Conservation (phyloP, 108 stramenopile species). For the Cyclotella baltica region DNA sequence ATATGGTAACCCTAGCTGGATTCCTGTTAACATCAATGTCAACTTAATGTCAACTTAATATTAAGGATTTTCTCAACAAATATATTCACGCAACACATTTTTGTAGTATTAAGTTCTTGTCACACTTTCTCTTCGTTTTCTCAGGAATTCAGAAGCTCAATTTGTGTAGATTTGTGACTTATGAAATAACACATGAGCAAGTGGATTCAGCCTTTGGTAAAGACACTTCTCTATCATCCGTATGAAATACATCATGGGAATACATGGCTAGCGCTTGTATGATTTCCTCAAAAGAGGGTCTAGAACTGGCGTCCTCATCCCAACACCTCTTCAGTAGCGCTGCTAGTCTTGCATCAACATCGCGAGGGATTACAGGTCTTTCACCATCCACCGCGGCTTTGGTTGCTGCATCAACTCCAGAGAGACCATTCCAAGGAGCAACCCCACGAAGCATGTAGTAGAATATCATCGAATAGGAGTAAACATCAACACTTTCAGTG, state of each 20-base stretch:
- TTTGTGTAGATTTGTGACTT: too few relatives aligned
- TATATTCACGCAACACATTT: too few relatives aligned
- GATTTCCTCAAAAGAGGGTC: constrained; percentile 82
- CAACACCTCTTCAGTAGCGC: constrained; percentile 80
- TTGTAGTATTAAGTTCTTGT: too few relatives aligned
- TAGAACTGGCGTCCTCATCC: constrained; percentile 76
- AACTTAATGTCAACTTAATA: too few relatives aligned
- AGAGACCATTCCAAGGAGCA: constrained; percentile 80
- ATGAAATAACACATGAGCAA: constrained; percentile 44
- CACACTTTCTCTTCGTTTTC: too few relatives aligned
- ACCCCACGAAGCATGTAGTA: constrained; percentile 79
- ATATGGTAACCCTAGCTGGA: too few relatives aligned
- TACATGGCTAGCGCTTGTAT: constrained; percentile 61
- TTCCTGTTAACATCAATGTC: too few relatives aligned
- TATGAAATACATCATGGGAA: constrained; percentile 51
- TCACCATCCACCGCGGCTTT: constrained; percentile 84
- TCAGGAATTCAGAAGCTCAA: too few relatives aligned
- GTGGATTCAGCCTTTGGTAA: constrained; percentile 2
- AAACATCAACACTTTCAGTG: constrained; percentile 91
- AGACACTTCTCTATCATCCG: constrained; percentile 34
- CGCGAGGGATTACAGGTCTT: constrained; percentile 76
- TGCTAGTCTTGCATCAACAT: constrained; percentile 69
- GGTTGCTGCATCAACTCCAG: constrained; percentile 73
- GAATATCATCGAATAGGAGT: constrained; percentile 91
- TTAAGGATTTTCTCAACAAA: too few relatives aligned